phyloP scores from a whole-genome alignment of 2,329 filamentous ascomycete species.

The Cladosporium cucumerinum region DNA sequence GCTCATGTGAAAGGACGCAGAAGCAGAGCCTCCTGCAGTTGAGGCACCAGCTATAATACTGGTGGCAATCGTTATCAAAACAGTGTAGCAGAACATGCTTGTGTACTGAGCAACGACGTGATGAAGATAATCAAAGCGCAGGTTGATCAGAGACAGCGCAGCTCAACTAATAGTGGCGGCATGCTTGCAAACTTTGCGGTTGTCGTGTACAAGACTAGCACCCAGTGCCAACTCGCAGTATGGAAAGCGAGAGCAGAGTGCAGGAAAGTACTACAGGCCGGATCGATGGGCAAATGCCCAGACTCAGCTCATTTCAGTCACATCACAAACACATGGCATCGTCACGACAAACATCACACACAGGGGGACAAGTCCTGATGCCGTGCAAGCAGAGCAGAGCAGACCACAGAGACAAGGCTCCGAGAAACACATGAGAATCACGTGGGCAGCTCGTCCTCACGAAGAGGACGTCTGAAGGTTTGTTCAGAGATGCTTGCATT shows the following conservation, averaged over 20 bases:
- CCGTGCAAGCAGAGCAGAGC: not conserved
- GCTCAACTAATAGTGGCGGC: not conserved
- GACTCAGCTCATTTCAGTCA: not conserved
- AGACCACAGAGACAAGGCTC: not conserved
- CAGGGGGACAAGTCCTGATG: not conserved
- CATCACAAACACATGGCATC: not conserved
- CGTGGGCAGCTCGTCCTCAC: slow-evolving; percentile 15
- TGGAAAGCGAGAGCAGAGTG: not conserved
- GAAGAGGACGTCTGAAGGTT: slow-evolving; percentile 40
- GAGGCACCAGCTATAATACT: not conserved
- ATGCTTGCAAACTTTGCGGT: not conserved
- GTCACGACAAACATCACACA: not conserved
- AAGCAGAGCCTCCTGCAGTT: not conserved
- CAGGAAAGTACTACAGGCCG: not conserved
- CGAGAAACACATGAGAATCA: not conserved
- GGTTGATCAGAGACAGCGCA: not conserved
- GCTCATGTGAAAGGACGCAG: not conserved
- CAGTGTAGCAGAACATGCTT: not conserved
- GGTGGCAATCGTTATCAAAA: not conserved
- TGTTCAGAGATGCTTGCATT: slow-evolving; percentile 51
- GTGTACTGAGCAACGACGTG: not conserved
- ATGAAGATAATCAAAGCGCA: not conserved
- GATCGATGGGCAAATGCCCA: not conserved
- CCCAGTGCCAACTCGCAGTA: not conserved
- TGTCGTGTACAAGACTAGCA: not conserved